Conservation (phyloP, 2,329 filamentous ascomycete species). For the Macrophomina phaseolina region DNA sequence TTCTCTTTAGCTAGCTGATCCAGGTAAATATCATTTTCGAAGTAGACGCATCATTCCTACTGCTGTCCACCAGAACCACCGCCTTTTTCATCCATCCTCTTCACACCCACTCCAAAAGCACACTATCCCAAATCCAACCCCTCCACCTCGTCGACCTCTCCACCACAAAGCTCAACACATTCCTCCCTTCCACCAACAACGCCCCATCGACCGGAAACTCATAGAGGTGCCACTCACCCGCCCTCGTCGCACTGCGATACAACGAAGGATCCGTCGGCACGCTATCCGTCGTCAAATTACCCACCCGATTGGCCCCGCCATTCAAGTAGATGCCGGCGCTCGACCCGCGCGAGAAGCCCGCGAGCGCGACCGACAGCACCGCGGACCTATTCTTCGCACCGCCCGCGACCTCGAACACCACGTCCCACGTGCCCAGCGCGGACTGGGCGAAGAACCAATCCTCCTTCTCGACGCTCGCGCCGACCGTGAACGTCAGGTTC, state of each 20-base stretch:
- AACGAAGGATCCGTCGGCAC: conserved; percentile 54
- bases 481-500: conserved; percentile 54
- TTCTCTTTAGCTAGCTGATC: too few species aligned
- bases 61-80: too few species aligned
- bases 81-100: too few species aligned
- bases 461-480: conserved; percentile 45
- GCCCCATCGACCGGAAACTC: conserved; percentile 46
- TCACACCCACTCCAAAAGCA: conserved; percentile 43
- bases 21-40: too few species aligned
- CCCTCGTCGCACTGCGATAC: conserved; percentile 54
- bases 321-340: conserved; percentile 50
- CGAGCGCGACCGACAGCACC: conserved; percentile 51
- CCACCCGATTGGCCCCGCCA: conserved; percentile 37
- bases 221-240: conserved; percentile 56
- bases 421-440: conserved; percentile 39
- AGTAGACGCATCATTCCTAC: too few species aligned
- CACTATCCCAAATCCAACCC: conserved; percentile 52
- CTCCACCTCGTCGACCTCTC: conserved; percentile 45
- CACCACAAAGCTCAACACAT: conserved; percentile 46
- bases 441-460: conserved; percentile 58
- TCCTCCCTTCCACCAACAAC: conserved; percentile 40
- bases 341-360: conserved; percentile 52
- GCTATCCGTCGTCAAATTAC: conserved; percentile 45
- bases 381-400: conserved; percentile 31
- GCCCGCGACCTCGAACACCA: conserved; percentile 38